Percentiles rank a stretch among this genome's conserved stretches.
Evolutionary conservation across 306 rosid species (phyloP).

Genomic region (Cercis canadensis): DNA sequence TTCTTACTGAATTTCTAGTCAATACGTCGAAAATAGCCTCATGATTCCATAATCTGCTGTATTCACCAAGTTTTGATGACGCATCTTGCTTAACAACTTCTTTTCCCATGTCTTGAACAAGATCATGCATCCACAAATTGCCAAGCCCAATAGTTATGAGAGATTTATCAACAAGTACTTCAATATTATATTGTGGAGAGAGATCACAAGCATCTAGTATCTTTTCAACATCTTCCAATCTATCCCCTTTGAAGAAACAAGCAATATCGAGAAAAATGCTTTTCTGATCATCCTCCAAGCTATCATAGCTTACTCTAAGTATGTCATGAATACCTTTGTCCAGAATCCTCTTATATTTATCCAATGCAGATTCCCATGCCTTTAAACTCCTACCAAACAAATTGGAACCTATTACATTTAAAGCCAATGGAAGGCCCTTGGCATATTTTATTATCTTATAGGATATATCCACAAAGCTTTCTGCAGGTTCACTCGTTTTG

Average conservation of each 20-base stretch:
- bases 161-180: background rate
- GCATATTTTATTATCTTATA: too few relatives aligned
- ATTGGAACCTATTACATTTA: slow-evolving; percentile 22
- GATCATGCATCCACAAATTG: background rate
- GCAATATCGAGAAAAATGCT: slow-evolving; percentile 30
- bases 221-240: slow-evolving; percentile 20
- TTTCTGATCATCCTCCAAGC: background rate
- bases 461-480: too few relatives aligned
- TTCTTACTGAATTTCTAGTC: background rate
- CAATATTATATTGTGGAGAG: background rate
- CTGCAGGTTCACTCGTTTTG: too few relatives aligned
- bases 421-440: background rate
- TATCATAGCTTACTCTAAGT: slow-evolving; percentile 29
- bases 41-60: background rate
- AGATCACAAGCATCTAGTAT: background rate
- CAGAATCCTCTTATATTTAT: background rate
- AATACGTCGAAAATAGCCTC: background rate
- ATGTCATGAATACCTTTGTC: background rate
- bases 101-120: slow-evolving; percentile 16
- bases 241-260: slow-evolving; percentile 30
- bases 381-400: background rate
- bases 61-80: background rate
- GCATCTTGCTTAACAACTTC: background rate
- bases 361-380: slow-evolving; percentile 25
- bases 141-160: background rate